Base-by-base conservation (phyloP, 176 grass and related monocot species). In the Avena sativa region DNA sequence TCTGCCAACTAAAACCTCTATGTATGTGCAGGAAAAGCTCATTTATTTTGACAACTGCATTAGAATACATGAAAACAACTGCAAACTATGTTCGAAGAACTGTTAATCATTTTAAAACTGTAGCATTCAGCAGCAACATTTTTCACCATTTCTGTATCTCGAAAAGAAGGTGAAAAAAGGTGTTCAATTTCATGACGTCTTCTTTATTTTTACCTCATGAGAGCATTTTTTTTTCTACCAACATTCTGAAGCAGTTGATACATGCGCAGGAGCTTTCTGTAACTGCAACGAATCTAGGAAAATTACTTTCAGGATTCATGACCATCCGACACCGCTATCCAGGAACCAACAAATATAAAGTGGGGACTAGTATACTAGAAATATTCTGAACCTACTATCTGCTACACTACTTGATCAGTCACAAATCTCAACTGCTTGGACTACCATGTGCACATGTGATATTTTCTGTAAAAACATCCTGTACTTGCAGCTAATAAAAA, bases 301-400 rank as follows among this genome's bases (percentile, higher is more conserved):
- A 69, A 20, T 5, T 71, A 34, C 7, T 57, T 85, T 68, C 69
- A n/a, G 59, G 28, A 83, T 70, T 52, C 70, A 61, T 51, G 40
- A 69, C 77, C 58, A 85, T 52, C 80, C 77, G 69, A 4, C 28
- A 58, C 59, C 40, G 38, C 67, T 73, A 65, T 49, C 19, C 80
- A 67, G 74, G 17, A 13, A 47, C 51, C 64, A 81, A 68, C 49
- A 76, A 68, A 87, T 30, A 26, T 11, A 80, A 76, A 78, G 4
- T 46, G 49, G 60, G 44, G 38, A 64, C 72, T 86, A 76, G 51
- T 69, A 69, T 76, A 77, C 3, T 56, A 71, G 79, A 23, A 83
- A 74, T 50, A 87, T 91, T 74, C 36, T 76, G 28, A 86, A 74
- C 60, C 61, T 81, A 85, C n/a, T 9, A 49, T 78, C 82, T 53